phyloP scores from a whole-genome alignment of 2,329 filamentous ascomycete genomes.

The Xylariaceae sp. region DNA sequence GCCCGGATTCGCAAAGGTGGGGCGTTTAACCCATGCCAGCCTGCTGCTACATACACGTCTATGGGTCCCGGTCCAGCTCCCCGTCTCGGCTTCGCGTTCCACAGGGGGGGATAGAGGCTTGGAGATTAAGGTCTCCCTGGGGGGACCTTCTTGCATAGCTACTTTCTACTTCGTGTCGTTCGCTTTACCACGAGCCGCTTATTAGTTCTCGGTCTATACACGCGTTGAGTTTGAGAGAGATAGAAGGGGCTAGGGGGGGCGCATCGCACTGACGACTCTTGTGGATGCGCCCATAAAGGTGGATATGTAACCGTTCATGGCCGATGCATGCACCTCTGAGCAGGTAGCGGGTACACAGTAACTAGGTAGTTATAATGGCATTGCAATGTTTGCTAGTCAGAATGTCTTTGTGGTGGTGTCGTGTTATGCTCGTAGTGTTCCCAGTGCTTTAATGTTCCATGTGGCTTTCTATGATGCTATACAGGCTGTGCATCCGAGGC shows the following conservation, averaged over 20 bases:
- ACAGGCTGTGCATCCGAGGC: too few species aligned
- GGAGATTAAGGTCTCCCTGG: conserved; percentile 17
- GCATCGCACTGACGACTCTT: conserved; percentile 31
- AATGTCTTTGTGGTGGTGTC: not conserved
- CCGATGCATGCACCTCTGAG: conserved; percentile 16
- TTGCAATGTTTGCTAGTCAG: conserved; percentile 20
- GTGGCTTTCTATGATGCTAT: too few species aligned
- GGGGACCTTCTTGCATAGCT: conserved; percentile 21
- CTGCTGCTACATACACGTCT: conserved; percentile 17
- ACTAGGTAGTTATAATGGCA: conserved; percentile 29
- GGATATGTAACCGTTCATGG: conserved; percentile 14
- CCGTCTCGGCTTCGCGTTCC: conserved; percentile 14
- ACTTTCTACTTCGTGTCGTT: conserved; percentile 30
- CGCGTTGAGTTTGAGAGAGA: conserved; percentile 24
- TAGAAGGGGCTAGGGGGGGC: conserved; percentile 18
- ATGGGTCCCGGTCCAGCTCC: conserved; percentile 11
- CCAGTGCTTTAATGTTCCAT: not conserved
- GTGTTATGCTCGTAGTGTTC: not conserved
- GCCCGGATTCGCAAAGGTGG: conserved; percentile 17
- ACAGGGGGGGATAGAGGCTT: conserved; percentile 19
- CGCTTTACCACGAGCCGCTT: conserved; percentile 20
- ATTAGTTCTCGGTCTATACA: conserved; percentile 24
- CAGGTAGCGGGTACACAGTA: conserved; percentile 14
- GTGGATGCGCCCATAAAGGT: conserved; percentile 22
- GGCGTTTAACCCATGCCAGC: conserved; percentile 3